phyloP scores from a whole-genome alignment of 495 filamentous ascomycete species.

The Penicillium flavigenum region DNA sequence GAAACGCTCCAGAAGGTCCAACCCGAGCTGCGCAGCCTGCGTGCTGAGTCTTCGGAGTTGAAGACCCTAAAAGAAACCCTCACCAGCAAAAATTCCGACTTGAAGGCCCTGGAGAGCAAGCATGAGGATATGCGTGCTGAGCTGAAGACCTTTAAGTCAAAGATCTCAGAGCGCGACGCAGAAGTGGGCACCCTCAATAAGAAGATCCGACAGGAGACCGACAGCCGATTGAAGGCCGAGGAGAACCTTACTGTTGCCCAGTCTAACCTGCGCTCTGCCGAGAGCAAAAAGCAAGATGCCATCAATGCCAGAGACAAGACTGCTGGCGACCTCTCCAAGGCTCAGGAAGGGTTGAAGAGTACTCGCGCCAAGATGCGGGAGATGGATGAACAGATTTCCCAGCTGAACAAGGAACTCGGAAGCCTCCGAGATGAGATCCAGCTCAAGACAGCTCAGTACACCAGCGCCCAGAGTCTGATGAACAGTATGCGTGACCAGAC shows the following conservation, averaged over 20 bases:
- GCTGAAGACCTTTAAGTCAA: conserved; percentile 63
- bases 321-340: conserved; percentile 62
- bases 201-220: conserved; percentile 71
- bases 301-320: conserved; percentile 68
- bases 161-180: conserved; percentile 66
- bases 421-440: conserved; percentile 78
- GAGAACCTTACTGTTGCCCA: conserved; percentile 67
- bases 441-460: conserved; percentile 80
- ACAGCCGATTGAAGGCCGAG: conserved; percentile 68
- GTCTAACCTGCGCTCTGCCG: conserved; percentile 70
- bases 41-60: conserved; percentile 71
- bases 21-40: conserved; percentile 74
- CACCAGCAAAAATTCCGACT: conserved; percentile 60
- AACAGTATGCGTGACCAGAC: conserved; percentile 91
- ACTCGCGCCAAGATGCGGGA: conserved; percentile 63
- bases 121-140: conserved; percentile 80
- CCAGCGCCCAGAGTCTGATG: conserved; percentile 79
- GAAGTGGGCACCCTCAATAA: conserved; percentile 77
- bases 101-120: conserved; percentile 71
- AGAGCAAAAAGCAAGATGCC: conserved; percentile 75
- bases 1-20: conserved; percentile 80
- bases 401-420: conserved; percentile 61
- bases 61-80: conserved; percentile 72
- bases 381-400: conserved; percentile 67
- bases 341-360: conserved; percentile 65